These are phyloP conservation scores for Monosporozyma solicola DNA, from an alignment of 805 yeast genomes.

Conservation along the genomic window DNA sequence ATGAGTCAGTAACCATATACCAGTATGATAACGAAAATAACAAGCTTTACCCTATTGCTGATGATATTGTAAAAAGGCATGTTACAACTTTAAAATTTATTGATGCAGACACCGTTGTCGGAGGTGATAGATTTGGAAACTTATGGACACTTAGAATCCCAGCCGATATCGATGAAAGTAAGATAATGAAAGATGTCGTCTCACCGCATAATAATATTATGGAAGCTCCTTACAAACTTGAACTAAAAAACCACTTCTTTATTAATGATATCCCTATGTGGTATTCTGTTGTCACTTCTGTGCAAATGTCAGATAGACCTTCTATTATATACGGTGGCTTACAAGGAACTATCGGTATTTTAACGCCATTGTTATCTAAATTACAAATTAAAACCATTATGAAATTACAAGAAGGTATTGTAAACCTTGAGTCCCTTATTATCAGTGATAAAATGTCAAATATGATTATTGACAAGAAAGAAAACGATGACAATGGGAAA, in stretches of 20 bases:
- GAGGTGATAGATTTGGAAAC: constrained; percentile 86
- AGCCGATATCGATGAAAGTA: constrained; percentile 30
- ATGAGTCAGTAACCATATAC: constrained; percentile 52
- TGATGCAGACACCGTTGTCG: constrained; percentile 68
- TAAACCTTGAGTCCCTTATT: constrained; percentile 3
- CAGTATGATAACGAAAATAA: constrained; percentile 41
- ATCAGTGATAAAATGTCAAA: constrained; percentile 11
- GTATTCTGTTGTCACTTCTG: constrained; percentile 36
- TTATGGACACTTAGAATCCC: constrained; percentile 56
- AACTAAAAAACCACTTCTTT: constrained; percentile 47
- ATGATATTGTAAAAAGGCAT: constrained; percentile 61
- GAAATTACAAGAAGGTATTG: constrained; percentile 39
- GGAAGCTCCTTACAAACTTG: constrained; percentile 40
- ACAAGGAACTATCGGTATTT: constrained; percentile 71
- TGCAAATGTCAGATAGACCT: constrained; percentile 43
- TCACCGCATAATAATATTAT: constrained; percentile 14
- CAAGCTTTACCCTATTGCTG: constrained; percentile 54
- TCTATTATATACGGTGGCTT: constrained; percentile 63
- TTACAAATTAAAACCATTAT: constrained; percentile 54
- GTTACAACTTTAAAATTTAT: constrained; percentile 50
- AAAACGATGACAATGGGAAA: constrained; percentile 12
- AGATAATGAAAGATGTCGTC: constrained; percentile 3
- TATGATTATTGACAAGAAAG: background rate
- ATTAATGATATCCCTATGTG: constrained; percentile 64
- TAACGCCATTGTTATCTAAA: constrained; percentile 56